A percentile compares a stretch with the other conserved stretches of the same genome.
Conservation (phyloP, 495 filamentous ascomycete genomes). For the Aspergillus coremiiformis region DNA sequence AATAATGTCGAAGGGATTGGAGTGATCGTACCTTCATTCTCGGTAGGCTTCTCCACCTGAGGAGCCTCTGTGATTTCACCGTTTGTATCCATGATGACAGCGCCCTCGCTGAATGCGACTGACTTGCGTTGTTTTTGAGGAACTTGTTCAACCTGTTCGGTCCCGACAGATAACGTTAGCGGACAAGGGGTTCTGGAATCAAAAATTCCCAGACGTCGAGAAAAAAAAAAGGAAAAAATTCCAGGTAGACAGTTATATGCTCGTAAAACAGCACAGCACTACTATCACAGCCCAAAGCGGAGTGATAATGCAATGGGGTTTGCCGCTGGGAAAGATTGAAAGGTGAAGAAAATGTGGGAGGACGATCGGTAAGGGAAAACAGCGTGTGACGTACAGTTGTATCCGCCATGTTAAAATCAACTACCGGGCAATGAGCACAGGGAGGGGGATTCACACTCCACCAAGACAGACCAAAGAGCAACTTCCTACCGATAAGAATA, state of each 20-base stretch:
- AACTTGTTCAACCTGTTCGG: constrained; percentile 21
- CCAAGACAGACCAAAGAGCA: constrained; percentile 2
- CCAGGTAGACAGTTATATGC: not conserved
- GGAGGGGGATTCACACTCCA: constrained; percentile 7
- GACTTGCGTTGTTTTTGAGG: constrained; percentile 65
- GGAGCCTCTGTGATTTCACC: constrained; percentile 68
- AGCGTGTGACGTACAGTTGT: constrained; percentile 46
- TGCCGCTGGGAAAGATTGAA: constrained; percentile 19
- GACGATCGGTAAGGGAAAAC: constrained; percentile 33
- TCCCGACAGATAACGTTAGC: constrained; percentile 13
- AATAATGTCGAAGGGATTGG: not conserved
- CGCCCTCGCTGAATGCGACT: constrained; percentile 80
- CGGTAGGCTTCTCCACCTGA: constrained; percentile 58
- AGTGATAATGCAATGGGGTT: constrained; percentile 8
- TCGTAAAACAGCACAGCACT: constrained; percentile 1
- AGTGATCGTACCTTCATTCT: constrained; percentile 48
- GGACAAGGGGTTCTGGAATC: constrained; percentile 1
- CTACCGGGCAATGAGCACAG: not conserved
- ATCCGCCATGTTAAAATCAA: constrained; percentile 32
- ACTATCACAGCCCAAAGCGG: constrained; percentile 1
- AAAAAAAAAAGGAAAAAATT: no score
- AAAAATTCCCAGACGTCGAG: constrained; percentile 7
- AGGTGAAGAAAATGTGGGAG: constrained; percentile 40
- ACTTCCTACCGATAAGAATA: constrained; percentile 9
- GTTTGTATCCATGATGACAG: constrained; percentile 76